A percentile compares a stretch with the other conserved stretches of the same genome.
Evolutionary conservation across 129 eudicot genomes (phyloP).

Genomic region (Ambrosia trifida): DNA sequence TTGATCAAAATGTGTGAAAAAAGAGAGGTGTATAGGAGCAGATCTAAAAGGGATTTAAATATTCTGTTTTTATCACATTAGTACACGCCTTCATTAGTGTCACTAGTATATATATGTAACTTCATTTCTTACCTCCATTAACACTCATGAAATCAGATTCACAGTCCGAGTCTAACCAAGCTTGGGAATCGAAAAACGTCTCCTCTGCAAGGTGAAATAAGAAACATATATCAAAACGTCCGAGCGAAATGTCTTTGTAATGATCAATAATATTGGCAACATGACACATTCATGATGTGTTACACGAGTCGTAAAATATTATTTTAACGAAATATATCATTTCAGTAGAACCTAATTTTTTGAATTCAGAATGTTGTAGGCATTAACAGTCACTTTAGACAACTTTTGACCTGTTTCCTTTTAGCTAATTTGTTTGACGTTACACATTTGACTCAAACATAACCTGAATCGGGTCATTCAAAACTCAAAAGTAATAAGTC

Average conservation of each 20-base stretch:
- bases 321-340: not conserved
- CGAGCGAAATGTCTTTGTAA: not conserved
- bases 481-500: too few species aligned
- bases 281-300: not conserved
- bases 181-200: constrained; percentile 62
- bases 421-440: not conserved
- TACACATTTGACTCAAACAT: not conserved
- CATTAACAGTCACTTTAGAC: not conserved
- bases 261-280: not conserved
- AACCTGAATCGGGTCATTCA: not conserved
- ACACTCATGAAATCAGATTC: constrained; percentile 62
- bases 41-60: not conserved
- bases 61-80: not conserved
- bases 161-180: constrained; percentile 72
- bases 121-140: constrained; percentile 50
- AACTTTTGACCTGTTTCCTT: not conserved
- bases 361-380: not conserved
- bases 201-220: constrained; percentile 50
- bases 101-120: not conserved
- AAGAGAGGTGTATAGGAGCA: not conserved
- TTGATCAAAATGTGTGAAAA: not conserved
- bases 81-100: not conserved
- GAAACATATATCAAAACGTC: not conserved
- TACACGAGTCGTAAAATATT: not conserved
- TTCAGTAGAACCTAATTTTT: not conserved